phyloP scores from a whole-genome alignment of 176 grass and related monocot species.

The Paspalum notatum region DNA sequence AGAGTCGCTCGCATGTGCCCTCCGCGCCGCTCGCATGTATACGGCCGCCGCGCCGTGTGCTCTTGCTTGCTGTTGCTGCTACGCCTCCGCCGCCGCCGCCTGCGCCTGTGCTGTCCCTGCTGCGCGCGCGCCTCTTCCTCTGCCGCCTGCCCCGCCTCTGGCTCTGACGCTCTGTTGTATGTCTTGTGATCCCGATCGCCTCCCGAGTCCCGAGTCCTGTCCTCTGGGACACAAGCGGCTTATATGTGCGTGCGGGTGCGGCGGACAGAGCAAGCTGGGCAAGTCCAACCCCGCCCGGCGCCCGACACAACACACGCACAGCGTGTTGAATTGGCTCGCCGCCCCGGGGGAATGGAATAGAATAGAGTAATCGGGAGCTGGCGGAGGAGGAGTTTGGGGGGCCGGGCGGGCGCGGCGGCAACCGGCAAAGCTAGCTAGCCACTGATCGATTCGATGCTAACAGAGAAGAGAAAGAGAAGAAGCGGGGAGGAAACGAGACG shows the following conservation, averaged over 20 bases:
- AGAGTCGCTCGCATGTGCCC: constrained; percentile 35
- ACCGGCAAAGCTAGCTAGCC: too few relatives aligned
- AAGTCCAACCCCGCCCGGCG: not conserved
- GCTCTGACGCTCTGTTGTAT: too few relatives aligned
- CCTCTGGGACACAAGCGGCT: not conserved
- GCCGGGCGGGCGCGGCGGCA: not conserved
- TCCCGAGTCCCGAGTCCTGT: not conserved
- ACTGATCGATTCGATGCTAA: too few relatives aligned
- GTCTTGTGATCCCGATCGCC: not conserved
- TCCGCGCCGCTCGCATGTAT: constrained; percentile 11
- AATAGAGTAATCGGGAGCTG: constrained; percentile 3
- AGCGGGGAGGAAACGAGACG: not conserved
- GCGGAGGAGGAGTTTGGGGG: not conserved
- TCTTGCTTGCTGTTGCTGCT: too few relatives aligned
- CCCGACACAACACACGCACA: constrained; percentile 21
- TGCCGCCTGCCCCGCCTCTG: too few relatives aligned
- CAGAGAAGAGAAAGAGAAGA: not conserved
- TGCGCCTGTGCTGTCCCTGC: not conserved
- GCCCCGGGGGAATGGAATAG: constrained; percentile 4
- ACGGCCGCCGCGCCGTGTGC: too few relatives aligned
- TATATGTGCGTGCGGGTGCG: not conserved
- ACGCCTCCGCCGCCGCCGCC: not conserved
- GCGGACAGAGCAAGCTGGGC: not conserved
- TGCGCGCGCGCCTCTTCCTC: not conserved
- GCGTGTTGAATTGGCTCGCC: constrained; percentile 45